phyloP scores from a whole-genome alignment of 73 alveolate genomes.

The Tetrahymena thermophila region DNA sequence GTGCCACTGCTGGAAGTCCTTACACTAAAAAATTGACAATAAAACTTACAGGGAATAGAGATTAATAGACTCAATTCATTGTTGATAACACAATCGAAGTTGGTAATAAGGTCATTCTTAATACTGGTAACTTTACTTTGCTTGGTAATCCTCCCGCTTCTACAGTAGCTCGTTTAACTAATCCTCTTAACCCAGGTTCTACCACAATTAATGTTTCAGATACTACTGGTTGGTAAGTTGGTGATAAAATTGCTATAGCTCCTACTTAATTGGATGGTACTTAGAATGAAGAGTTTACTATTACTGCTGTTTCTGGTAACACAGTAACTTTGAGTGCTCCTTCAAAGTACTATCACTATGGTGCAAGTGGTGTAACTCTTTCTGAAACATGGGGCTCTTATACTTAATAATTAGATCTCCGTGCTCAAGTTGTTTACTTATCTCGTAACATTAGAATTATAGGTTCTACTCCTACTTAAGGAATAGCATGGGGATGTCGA shows the following conservation, averaged over 20 bases:
- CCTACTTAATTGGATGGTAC: slow-evolving; percentile 20
- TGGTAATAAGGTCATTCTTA: slow-evolving; percentile 29
- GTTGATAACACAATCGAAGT: slow-evolving; percentile 23
- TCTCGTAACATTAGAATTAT: slow-evolving; percentile 23
- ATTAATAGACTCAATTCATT: not conserved
- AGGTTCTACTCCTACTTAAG: not conserved
- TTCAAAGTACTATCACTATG: slow-evolving; percentile 8
- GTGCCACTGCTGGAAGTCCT: slow-evolving; percentile 4
- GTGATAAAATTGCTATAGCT: slow-evolving; percentile 23
- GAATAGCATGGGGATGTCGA: slow-evolving; percentile 17
- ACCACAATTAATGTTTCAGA: slow-evolving; percentile 8
- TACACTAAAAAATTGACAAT: not conserved
- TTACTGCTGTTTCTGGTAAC: slow-evolving; percentile 12
- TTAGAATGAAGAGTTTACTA: slow-evolving; percentile 2
- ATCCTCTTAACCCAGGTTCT: slow-evolving; percentile 10
- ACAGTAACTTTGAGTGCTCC: slow-evolving; percentile 3
- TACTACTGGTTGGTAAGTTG: slow-evolving; percentile 29
- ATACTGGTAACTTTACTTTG: slow-evolving; percentile 6
- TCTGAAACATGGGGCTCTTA: slow-evolving; percentile 1
- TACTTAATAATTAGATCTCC: slow-evolving; percentile 5
- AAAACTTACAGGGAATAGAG: not conserved
- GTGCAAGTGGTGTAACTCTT: slow-evolving; percentile 1
- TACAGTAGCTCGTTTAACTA: slow-evolving; percentile 16
- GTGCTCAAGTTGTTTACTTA: slow-evolving; percentile 22
- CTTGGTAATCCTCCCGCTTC: slow-evolving; percentile 25